phyloP scores from a whole-genome alignment of 345 rosid species.

The Geranium rotundifolium region DNA sequence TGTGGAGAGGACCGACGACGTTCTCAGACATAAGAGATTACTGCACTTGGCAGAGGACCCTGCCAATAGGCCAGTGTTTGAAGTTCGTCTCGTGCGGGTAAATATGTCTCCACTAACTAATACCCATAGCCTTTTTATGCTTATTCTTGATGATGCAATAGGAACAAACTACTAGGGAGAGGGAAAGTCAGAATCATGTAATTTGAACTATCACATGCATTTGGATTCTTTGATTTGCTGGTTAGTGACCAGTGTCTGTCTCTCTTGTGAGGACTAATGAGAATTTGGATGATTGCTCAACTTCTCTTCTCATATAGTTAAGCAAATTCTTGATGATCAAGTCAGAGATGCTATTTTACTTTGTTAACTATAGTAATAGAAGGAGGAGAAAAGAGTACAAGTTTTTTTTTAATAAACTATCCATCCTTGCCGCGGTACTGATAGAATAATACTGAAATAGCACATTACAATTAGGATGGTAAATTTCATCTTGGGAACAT shows the following conservation, averaged over 20 bases:
- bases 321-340: not conserved
- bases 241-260: not conserved
- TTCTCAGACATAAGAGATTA: slow-evolving; percentile 67
- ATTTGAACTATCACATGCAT: not conserved
- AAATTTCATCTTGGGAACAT: too few relatives aligned
- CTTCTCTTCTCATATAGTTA: not conserved
- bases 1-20: slow-evolving; percentile 96
- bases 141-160: not conserved
- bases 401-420: too few relatives aligned
- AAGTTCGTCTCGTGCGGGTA: slow-evolving; percentile 87
- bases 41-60: slow-evolving; percentile 70
- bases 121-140: not conserved
- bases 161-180: not conserved
- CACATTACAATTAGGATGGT: not conserved
- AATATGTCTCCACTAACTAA: not conserved
- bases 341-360: not conserved
- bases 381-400: too few relatives aligned
- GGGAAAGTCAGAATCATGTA: not conserved
- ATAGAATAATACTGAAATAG: not conserved
- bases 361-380: not conserved
- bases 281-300: not conserved
- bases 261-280: not conserved
- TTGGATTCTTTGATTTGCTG: not conserved
- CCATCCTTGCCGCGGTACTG: not conserved
- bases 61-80: slow-evolving; percentile 65